Evolutionary conservation across 805 yeast species (phyloP).

Genomic region (Hanseniaspora pseudoguilliermondii): DNA sequence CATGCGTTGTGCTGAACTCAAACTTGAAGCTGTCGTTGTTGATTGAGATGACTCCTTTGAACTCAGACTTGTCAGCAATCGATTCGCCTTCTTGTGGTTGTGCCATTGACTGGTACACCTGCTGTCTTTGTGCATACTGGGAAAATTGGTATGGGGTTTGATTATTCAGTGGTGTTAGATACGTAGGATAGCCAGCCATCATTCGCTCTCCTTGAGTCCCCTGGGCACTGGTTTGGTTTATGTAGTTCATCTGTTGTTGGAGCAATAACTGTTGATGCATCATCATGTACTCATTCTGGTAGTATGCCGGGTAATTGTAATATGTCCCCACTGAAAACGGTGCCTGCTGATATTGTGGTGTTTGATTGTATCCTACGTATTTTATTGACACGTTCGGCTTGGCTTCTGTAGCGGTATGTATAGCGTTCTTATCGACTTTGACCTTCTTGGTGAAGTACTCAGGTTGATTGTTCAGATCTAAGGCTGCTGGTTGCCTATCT

Average conservation of each 20-base stretch:
- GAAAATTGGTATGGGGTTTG: not conserved
- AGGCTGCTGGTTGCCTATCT: not conserved
- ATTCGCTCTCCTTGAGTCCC: not conserved
- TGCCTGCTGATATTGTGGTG: not conserved
- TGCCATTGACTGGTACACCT: not conserved
- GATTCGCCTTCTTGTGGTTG: not conserved
- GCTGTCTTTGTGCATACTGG: not conserved
- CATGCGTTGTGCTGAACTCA: conserved; percentile 1
- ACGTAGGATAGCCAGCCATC: not conserved
- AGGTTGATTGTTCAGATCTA: not conserved
- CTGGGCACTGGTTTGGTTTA: not conserved
- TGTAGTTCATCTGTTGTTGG: conserved; percentile 1
- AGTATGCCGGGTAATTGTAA: not conserved
- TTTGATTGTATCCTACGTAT: conserved; percentile 4
- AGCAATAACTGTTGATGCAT: not conserved
- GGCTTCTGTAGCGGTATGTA: not conserved
- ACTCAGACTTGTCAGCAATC: not conserved
- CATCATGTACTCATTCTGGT: not conserved
- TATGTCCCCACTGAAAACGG: not conserved
- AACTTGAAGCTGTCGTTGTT: conserved; percentile 9
- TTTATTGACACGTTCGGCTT: not conserved
- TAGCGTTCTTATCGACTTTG: not conserved
- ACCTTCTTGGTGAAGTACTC: not conserved
- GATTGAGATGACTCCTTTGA: not conserved
- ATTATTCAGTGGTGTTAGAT: not conserved